Conservation (phyloP, 352 stramenopile species). For the Phytophthora brassicae region DNA sequence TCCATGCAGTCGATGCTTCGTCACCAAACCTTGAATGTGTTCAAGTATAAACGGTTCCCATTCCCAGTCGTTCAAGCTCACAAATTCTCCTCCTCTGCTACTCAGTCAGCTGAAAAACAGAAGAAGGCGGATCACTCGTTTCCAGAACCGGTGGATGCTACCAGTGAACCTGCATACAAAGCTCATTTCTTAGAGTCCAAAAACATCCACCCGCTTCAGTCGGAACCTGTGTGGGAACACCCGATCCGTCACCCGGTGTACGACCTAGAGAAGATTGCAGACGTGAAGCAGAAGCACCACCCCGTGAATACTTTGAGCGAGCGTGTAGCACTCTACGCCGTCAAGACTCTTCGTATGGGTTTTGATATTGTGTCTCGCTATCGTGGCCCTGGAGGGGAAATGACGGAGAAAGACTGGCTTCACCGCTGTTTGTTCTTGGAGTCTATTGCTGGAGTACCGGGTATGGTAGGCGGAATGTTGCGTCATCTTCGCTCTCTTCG, state of each 20-base stretch:
- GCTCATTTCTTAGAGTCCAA: slow-evolving; percentile 33
- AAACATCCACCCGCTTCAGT: slow-evolving; percentile 17
- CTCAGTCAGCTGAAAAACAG: neutral
- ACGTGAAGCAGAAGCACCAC: slow-evolving; percentile 37
- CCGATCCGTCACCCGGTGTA: slow-evolving; percentile 41
- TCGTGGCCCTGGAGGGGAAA: slow-evolving; percentile 52
- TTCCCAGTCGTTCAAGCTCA: neutral
- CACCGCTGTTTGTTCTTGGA: slow-evolving; percentile 77
- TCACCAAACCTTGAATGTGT: slow-evolving; percentile 1
- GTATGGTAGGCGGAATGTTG: slow-evolving; percentile 74
- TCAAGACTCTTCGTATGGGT: slow-evolving; percentile 40
- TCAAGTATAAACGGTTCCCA: slow-evolving; percentile 10
- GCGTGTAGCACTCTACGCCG: slow-evolving; percentile 29
- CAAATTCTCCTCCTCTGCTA: slow-evolving; percentile 15
- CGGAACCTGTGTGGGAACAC: slow-evolving; percentile 33
- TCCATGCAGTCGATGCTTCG: slow-evolving; percentile 2
- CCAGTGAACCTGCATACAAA: slow-evolving; percentile 26
- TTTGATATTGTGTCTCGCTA: slow-evolving; percentile 64
- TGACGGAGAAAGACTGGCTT: slow-evolving; percentile 69
- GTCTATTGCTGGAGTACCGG: slow-evolving; percentile 71
- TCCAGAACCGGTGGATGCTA: slow-evolving; percentile 13
- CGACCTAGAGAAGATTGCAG: slow-evolving; percentile 32
- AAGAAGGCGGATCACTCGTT: neutral
- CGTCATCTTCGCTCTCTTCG: slow-evolving; percentile 86
- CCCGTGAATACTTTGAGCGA: slow-evolving; percentile 27